These are phyloP conservation scores for Dalbergia cultrata DNA, from an alignment of 306 rosid genomes.

Conservation along the genomic window DNA sequence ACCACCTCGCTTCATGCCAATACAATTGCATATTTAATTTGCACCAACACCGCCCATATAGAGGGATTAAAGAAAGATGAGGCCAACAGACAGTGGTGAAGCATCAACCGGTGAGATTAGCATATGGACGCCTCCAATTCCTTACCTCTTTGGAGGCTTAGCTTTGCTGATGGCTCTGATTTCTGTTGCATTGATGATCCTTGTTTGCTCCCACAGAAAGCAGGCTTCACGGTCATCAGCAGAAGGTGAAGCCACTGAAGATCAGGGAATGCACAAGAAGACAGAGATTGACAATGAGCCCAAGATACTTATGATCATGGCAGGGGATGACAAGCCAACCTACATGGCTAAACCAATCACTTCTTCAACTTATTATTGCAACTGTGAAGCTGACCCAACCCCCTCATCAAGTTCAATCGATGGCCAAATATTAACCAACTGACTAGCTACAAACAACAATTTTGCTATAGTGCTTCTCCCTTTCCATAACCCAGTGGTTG, in stretches of 20 bases:
- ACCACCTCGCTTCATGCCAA: too few relatives aligned
- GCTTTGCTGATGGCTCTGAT: conserved; percentile 57
- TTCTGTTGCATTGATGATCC: conserved; percentile 59
- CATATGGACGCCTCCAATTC: conserved; percentile 66
- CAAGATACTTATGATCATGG: conserved; percentile 45
- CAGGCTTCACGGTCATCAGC: conserved; percentile 30
- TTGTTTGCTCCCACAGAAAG: conserved; percentile 59
- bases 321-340: conserved; percentile 45
- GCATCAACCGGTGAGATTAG: conserved; percentile 8
- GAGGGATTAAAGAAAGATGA: too few relatives aligned
- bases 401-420: conserved; percentile 1
- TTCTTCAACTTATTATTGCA: conserved; percentile 5
- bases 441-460: neutral
- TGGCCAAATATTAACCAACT: conserved; percentile 12
- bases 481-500: conserved; percentile 17
- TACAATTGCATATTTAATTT: too few relatives aligned
- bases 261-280: conserved; percentile 29
- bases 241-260: conserved; percentile 2
- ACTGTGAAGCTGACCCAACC: conserved; percentile 1
- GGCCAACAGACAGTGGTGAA: neutral
- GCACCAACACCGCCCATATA: too few relatives aligned
- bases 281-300: conserved; percentile 22
- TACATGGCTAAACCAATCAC: conserved; percentile 43
- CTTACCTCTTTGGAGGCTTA: conserved; percentile 76
- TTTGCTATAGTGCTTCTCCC: neutral